Evolutionary conservation across 73 alveolate genomes (phyloP).

Genomic region (Blepharisma stoltei): DNA sequence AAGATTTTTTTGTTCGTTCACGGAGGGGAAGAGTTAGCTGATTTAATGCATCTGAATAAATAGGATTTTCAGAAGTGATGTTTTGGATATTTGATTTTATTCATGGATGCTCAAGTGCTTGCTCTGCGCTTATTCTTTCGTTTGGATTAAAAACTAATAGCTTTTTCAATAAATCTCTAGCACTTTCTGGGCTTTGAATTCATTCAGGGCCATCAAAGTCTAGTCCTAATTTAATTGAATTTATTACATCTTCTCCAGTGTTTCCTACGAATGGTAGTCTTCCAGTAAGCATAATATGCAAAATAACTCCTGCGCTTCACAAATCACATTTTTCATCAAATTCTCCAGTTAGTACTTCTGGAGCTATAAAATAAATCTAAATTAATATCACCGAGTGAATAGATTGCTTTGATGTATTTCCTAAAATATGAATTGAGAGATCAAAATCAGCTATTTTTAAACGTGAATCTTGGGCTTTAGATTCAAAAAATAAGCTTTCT

Average conservation of each 20-base stretch:
- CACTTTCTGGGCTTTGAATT: not conserved
- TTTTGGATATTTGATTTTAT: not conserved
- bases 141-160: not conserved
- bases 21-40: no score
- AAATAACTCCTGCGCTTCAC: not conserved
- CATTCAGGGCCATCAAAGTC: not conserved
- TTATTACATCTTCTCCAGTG: not conserved
- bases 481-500: not conserved
- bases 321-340: conserved; percentile 47
- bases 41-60: not conserved
- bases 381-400: not conserved
- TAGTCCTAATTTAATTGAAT: not conserved
- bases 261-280: not conserved
- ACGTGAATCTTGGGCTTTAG: not conserved
- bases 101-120: not conserved
- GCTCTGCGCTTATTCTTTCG: not conserved
- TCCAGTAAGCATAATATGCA: not conserved
- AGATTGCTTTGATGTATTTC: not conserved
- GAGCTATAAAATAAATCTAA: conserved; percentile 56
- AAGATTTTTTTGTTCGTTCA: no score
- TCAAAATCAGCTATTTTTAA: conserved; percentile 13
- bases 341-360: conserved; percentile 59
- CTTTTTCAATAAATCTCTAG: not conserved
- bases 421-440: not conserved
- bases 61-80: not conserved